These are phyloP conservation scores for Pestalotiopsis fici DNA, from an alignment of 2,329 filamentous ascomycete genomes.

Conservation along the genomic window DNA sequence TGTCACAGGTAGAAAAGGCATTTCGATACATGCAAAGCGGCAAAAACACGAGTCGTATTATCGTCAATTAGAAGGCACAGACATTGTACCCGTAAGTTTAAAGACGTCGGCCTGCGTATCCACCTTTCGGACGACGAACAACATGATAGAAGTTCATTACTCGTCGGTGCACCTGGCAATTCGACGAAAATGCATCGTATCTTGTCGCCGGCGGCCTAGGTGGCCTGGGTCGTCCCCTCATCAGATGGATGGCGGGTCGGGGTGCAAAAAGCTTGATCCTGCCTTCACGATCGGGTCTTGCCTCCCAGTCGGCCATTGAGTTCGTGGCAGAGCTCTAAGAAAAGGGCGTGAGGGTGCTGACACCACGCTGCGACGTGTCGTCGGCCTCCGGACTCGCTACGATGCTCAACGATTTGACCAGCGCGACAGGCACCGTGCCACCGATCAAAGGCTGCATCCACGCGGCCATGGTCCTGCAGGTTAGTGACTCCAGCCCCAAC, in stretches of 20 bases:
- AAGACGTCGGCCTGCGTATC: too few species aligned
- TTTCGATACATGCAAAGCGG: constrained; percentile 6
- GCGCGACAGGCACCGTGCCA: too few species aligned
- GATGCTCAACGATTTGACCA: constrained; percentile 14
- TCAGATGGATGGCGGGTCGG: constrained; percentile 23
- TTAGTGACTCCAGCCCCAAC: not conserved
- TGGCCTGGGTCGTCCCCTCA: constrained; percentile 26
- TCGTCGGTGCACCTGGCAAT: not conserved
- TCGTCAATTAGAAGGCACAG: constrained; percentile 8
- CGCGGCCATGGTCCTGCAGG: constrained; percentile 38
- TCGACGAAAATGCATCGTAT: constrained; percentile 21
- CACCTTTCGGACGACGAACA: too few species aligned
- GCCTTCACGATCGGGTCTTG: constrained; percentile 23
- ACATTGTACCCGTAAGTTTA: too few species aligned
- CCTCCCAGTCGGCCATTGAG: constrained; percentile 14
- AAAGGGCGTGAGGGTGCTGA: not conserved
- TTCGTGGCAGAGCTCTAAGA: not conserved
- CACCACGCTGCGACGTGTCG: not conserved
- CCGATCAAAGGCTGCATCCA: constrained; percentile 44
- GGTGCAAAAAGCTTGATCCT: constrained; percentile 24
- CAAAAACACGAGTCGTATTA: not conserved
- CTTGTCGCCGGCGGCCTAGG: constrained; percentile 28
- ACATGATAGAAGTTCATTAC: not conserved
- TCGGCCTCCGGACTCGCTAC: not conserved
- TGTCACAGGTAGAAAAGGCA: not conserved